Evolutionary conservation across 192 early-diverging fungal genomes (phyloP).

Genomic region (Rhizophagus prolifer): DNA sequence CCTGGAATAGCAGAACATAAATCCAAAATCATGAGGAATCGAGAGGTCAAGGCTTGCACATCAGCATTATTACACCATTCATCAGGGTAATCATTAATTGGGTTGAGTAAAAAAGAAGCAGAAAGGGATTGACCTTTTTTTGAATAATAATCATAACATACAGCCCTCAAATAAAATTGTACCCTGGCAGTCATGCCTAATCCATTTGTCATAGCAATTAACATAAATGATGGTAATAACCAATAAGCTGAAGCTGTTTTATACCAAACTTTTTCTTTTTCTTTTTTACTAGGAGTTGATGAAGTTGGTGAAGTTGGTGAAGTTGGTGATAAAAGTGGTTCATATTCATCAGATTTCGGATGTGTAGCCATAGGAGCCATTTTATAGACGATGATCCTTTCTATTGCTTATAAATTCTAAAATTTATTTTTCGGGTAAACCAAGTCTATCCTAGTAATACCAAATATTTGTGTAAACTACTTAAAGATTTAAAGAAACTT

Average conservation of each 20-base stretch:
- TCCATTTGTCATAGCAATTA: neutral
- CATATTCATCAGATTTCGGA: no score
- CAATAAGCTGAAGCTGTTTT: neutral
- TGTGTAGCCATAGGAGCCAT: no score
- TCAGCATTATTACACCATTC: neutral
- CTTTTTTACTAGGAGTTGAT: neutral
- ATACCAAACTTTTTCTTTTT: neutral
- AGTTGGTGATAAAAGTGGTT: no score
- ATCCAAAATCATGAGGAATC: neutral
- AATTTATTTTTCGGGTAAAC: no score
- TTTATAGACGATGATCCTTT: no score
- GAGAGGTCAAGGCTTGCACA: neutral
- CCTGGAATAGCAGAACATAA: constrained; percentile 11
- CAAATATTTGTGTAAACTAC: no score
- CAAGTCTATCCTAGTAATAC: no score
- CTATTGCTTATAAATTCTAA: no score
- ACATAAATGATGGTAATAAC: neutral
- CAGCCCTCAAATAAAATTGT: neutral
- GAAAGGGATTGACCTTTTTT: neutral
- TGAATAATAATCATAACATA: constrained; percentile 9
- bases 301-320: neutral
- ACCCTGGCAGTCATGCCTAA: neutral
- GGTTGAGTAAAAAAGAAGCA: neutral
- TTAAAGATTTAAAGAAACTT: no score
- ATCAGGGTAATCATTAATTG: neutral